Evolutionary conservation across 768 basidiomycete genomes (phyloP), one percentile per base, ranked within the genome.

Genomic region (Kwoniella pini): DNA sequence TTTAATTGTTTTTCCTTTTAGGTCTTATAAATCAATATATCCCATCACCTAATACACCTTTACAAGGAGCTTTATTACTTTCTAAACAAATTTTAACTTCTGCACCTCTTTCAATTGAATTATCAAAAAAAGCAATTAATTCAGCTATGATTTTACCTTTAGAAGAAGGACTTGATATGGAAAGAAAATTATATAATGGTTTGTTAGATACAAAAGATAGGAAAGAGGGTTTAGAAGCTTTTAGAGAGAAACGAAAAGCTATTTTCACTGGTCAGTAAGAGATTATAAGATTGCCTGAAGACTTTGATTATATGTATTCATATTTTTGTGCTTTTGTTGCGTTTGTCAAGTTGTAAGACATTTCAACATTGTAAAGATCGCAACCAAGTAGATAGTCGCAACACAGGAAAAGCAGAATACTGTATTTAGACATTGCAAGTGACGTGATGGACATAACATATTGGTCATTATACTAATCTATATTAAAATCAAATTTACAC

Each of bases 91-190:
- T 75, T 40, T 45, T 69, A 13, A 69, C 69, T 9, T 69, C 69
- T 17, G 91, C 92, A 26, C 92, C 92, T 17, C 77, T 95, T 22
- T 90, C 92, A 3, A 82, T 94, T 38, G 83, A 86, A n/a, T 90
- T 91, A 6, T 91, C 92, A 4, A 95, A 95, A 71, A 84, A 86
- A 67, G 89, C 90, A 9, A 87, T 94, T 49, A 88, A 88, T 13
- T 84, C 88, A 24, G 89, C 91, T 19, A 82, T 83, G n/a, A 87
- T 91, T 68, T 81, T 92, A 13, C 80, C 88, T 2, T 80, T 94
- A 6, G 91, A 93, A 79, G 83, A 86, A 58, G 90, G 89, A 85
- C 83, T 97, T n/a, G 90, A 94, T 75, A 90, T 94, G 63, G 93
- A 96, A 77, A 83, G 89, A 33, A 86, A 86, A 4, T 85, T 88